Evolutionary conservation across 371 early-diverging fungal species (phyloP).

Genomic region (Mucor mucedo): DNA sequence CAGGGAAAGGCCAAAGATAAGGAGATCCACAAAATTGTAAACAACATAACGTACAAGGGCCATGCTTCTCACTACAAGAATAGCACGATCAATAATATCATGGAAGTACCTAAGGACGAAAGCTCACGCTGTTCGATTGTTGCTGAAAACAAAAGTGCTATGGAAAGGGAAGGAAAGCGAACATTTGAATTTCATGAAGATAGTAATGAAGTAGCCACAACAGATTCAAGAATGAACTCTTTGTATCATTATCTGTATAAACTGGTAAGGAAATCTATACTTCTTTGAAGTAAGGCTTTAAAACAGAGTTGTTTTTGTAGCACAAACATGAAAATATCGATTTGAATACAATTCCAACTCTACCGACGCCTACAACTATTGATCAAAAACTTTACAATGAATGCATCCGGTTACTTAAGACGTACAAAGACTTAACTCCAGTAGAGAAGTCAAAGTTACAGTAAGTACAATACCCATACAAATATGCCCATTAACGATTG

Average conservation of each 20-base stretch:
- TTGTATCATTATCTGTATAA: conserved; percentile 11
- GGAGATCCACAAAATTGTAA: conserved; percentile 7
- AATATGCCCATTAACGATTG: conserved; percentile 10
- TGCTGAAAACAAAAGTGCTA: conserved; percentile 4
- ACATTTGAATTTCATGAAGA: conserved; percentile 1
- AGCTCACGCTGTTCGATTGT: conserved; percentile 2
- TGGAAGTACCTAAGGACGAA: background rate
- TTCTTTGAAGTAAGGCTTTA: too few species aligned
- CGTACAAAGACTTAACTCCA: conserved; percentile 11
- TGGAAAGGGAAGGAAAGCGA: background rate
- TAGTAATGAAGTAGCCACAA: conserved; percentile 5
- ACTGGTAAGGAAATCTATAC: conserved; percentile 6
- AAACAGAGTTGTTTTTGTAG: background rate
- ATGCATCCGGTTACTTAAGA: conserved; percentile 10
- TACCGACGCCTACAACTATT: conserved; percentile 10
- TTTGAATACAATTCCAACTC: conserved; percentile 9
- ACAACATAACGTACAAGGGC: conserved; percentile 15
- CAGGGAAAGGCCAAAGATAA: conserved; percentile 5
- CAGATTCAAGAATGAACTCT: conserved; percentile 6
- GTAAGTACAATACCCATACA: conserved; percentile 13
- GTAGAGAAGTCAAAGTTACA: conserved; percentile 11
- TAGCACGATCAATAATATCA: conserved; percentile 4
- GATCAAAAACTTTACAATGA: conserved; percentile 14
- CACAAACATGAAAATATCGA: conserved; percentile 9
- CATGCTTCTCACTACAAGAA: conserved; percentile 8